Base-by-base conservation (phyloP, 2,329 filamentous ascomycete species). In the Beauveria scarabaeidicola region DNA sequence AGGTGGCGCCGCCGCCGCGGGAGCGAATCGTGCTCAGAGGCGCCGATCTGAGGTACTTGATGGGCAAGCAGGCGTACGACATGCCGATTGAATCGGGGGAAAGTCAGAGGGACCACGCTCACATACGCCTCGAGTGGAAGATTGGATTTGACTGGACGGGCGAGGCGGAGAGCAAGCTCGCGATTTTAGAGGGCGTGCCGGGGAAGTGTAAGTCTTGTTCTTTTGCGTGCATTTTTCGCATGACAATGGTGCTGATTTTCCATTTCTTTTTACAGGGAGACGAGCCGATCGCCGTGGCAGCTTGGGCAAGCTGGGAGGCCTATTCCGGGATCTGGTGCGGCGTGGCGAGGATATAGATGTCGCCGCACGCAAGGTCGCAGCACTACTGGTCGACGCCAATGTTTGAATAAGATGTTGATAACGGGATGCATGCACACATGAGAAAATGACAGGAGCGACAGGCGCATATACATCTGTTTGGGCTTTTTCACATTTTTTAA, bases 81-180 rank as follows among this genome's bases (percentile, higher is more conserved):
- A 62, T 84, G 1, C 70, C 74, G 0, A 63, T 81, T 6, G 67
- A 78, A 29, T 52, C 64, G 3, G 64, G 59, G 65, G 56, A 66
- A 54, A 63, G 64, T 73, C 58, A 71, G 52, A 69, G 73, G 1
- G 67, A 69, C 1, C 62, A 73, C 10, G 74, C 79, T 2, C 69
- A 75, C 11, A 59, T 85, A 5, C 78, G 82, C 27, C 72, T 90
- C 1, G 75, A 78, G 60, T 90, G 87, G 87, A 75, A 71, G 51
- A 84, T 88, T 47, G 71, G 72, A 2, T 88, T 90, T 66, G 87
- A 90, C 69, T 90, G 86, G 87, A 86, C 86, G 0, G 87, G 87
- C 6, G 87, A 90, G 67, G 86, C 84, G 5, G 79, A 81, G 66
- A 88, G 81, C 64, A 75, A 75, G 48, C 71, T 89, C 17, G 73